phyloP scores from a whole-genome alignment of 2,329 filamentous ascomycete species.

The Cytospora piceicola region DNA sequence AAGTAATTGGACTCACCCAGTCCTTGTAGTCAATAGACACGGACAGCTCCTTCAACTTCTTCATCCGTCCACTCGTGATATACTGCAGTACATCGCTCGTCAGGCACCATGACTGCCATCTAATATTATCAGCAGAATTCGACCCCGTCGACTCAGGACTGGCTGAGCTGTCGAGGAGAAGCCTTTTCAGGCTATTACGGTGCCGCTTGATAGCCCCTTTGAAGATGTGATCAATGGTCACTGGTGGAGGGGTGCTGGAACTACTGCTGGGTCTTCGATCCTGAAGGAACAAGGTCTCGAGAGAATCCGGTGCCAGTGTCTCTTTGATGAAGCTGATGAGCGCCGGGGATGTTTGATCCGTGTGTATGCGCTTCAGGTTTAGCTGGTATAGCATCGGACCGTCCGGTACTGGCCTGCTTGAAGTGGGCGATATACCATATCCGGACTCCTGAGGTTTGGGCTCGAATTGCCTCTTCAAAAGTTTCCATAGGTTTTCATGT shows the following conservation, averaged over 20 bases:
- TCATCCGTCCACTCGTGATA: slow-evolving; percentile 78
- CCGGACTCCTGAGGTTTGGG: slow-evolving; percentile 44
- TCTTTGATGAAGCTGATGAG: slow-evolving; percentile 77
- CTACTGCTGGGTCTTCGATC: slow-evolving; percentile 57
- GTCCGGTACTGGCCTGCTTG: slow-evolving; percentile 36
- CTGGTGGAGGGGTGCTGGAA: slow-evolving; percentile 47
- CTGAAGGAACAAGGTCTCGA: slow-evolving; percentile 80
- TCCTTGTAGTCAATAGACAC: slow-evolving; percentile 75
- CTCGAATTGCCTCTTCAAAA: slow-evolving; percentile 65
- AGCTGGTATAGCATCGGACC: slow-evolving; percentile 60
- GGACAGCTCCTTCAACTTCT: slow-evolving; percentile 70
- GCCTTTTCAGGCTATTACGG: slow-evolving; percentile 68
- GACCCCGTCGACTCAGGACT: slow-evolving; percentile 46
- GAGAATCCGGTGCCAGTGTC: slow-evolving; percentile 74
- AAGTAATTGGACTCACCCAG: slow-evolving; percentile 63
- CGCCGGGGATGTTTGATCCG: slow-evolving; percentile 70
- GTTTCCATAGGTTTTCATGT: slow-evolving; percentile 76
- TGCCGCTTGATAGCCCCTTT: slow-evolving; percentile 72
- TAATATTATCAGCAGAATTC: slow-evolving; percentile 41
- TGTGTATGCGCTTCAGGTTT: slow-evolving; percentile 74
- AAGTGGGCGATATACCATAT: slow-evolving; percentile 36
- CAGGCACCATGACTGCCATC: slow-evolving; percentile 73
- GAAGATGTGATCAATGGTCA: slow-evolving; percentile 73
- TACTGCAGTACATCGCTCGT: slow-evolving; percentile 71
- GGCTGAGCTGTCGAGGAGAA: slow-evolving; percentile 74